Base-by-base conservation (phyloP, 768 basidiomycete genomes). In the Trametes cubensis region DNA sequence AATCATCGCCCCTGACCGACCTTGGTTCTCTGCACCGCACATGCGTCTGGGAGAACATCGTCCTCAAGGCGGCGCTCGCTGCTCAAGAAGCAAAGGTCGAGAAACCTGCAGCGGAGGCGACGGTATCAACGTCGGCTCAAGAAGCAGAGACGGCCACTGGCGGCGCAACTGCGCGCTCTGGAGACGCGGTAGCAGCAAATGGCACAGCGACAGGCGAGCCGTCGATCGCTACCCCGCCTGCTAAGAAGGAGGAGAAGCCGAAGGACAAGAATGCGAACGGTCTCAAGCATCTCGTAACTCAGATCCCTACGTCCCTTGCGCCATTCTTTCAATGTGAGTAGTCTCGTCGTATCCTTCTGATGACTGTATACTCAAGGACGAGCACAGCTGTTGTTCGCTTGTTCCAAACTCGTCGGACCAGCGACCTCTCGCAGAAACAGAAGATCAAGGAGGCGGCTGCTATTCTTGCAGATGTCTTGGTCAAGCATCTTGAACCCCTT, bases 1-100 rank as follows among this genome's bases (percentile, higher is more conserved):
- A 38, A 25, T 84, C 83, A 23, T 80, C 86, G 18, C 80, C 84
- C 18, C 75, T 98, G 25, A 74, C 76, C 4, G 83, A 90, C 63
- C 79, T 98, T 26, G 96, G 95, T 3, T 74, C 83, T 47, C 77
- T 98, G 6, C 94, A 97, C 71, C 85, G 92, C 17, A 84, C 87
- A 1, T 87, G 85, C 62, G 83, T 93, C 6, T 93, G 92, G 90
- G 93, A 96, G 75, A 94, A 92, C 67, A 89, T 93, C 42, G 75
- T 86, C 18, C 80, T 97, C 52, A 90, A 89, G 66, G 77, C 80
- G 18, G 84, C 82, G 25, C 74, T 88, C 42, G 73, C 79, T 3
- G 58, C 55, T 21, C 65, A 64, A 23, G 67, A 61, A 5, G 40
- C 64, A 2, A 62, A 61, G 13, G 28, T 45, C 23, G 26, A 66